Conservation (phyloP, 1,284 basidiomycete genomes). For the Malassezia vespertilionis region DNA sequence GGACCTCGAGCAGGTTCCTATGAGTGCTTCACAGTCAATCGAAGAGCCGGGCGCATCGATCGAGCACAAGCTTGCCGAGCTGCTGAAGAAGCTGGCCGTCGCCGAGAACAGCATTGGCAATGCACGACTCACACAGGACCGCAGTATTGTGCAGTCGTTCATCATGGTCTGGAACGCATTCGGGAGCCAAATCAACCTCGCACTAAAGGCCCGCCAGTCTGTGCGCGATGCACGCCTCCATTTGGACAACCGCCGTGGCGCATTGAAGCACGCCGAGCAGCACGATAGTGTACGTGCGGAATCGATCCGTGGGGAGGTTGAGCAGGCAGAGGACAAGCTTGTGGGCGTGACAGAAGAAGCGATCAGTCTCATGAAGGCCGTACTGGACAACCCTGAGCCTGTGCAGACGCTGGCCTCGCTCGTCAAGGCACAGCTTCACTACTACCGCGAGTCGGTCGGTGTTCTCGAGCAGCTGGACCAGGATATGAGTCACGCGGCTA, state of each 20-base stretch:
- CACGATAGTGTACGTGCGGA: constrained; percentile 29
- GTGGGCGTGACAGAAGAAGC: constrained; percentile 96
- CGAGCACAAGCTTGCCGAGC: constrained; percentile 53
- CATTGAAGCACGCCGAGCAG: constrained; percentile 34
- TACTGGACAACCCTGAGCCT: constrained; percentile 92
- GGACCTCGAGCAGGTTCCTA: constrained; percentile 48
- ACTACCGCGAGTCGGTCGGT: constrained; percentile 72
- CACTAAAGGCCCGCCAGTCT: constrained; percentile 39
- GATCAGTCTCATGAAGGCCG: constrained; percentile 93
- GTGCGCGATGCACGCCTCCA: constrained; percentile 43
- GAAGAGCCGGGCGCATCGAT: constrained; percentile 17
- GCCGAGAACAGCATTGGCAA: constrained; percentile 80
- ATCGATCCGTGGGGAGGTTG: constrained; percentile 34
- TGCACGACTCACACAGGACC: constrained; percentile 73
- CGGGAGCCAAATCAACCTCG: constrained; percentile 41
- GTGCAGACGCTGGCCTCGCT: constrained; percentile 85
- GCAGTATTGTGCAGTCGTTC: constrained; percentile 62
- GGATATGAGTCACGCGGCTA: constrained; percentile 77
- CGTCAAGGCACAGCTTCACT: constrained; percentile 77
- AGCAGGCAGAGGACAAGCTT: constrained; percentile 52
- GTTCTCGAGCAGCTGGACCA: constrained; percentile 57
- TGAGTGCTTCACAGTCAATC: constrained; percentile 13
- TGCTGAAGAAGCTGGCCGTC: constrained; percentile 65
- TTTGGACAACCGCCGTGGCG: constrained; percentile 41
- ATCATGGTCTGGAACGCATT: constrained; percentile 65